Percentiles rank a stretch among this genome's conserved stretches.
These are phyloP conservation scores for Austropuccinia psidii DNA, from an alignment of 1,284 basidiomycete genomes.

Conservation along the genomic window DNA sequence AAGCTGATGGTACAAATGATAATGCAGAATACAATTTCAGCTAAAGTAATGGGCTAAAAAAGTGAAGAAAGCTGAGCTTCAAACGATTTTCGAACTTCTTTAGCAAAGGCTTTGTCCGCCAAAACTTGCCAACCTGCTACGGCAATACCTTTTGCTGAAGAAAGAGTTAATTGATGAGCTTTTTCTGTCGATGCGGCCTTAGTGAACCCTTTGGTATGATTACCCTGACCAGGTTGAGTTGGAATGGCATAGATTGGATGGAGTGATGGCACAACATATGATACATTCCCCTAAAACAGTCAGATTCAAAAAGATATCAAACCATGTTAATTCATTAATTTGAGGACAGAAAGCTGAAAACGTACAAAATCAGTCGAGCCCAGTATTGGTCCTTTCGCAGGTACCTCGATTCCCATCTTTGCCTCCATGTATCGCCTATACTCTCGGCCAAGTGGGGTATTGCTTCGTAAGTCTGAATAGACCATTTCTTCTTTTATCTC, in stretches of 20 bases:
- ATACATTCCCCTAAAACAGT: slow-evolving; percentile 42
- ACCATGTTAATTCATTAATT: not conserved
- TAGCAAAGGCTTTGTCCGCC: slow-evolving; percentile 56
- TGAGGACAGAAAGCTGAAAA: not conserved
- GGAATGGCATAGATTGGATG: slow-evolving; percentile 48
- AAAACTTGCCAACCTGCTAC: slow-evolving; percentile 57
- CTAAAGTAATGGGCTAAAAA: too few relatives aligned
- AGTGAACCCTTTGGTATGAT: slow-evolving; percentile 54
- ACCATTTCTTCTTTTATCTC: slow-evolving; percentile 43
- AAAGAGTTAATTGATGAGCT: slow-evolving; percentile 59
- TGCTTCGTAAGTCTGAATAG: slow-evolving; percentile 47
- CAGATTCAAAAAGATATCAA: not conserved
- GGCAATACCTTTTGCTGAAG: slow-evolving; percentile 58
- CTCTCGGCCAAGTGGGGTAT: slow-evolving; percentile 38
- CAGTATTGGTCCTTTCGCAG: slow-evolving; percentile 29
- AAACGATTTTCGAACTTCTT: slow-evolving; percentile 50
- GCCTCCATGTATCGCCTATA: slow-evolving; percentile 43
- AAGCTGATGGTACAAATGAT: too few relatives aligned
- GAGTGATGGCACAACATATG: slow-evolving; percentile 46
- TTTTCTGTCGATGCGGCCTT: slow-evolving; percentile 56
- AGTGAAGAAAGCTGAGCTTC: too few relatives aligned
- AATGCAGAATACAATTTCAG: too few relatives aligned
- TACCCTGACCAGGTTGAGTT: slow-evolving; percentile 43
- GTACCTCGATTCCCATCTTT: slow-evolving; percentile 40
- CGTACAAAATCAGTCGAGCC: slow-evolving; percentile 48